Evolutionary conservation across 1,284 basidiomycete genomes (phyloP), one percentile per base, ranked within the genome.

Genomic region (Puccinia horiana): DNA sequence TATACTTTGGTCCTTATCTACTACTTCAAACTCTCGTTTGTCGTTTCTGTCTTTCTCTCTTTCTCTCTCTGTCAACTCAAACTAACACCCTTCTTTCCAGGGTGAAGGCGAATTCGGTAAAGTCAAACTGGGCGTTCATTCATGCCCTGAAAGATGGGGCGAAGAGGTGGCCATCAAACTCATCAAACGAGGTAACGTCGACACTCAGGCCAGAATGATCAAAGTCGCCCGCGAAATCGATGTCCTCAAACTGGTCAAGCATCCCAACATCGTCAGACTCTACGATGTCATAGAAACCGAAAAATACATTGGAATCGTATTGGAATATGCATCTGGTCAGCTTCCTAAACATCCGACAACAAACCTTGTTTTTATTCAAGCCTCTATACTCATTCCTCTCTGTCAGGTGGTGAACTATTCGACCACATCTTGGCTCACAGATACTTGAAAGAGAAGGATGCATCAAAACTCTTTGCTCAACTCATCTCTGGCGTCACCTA

Each of bases 101-200:
- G 86, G 97, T 67, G 96, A 99, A 88, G 97, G 97, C 85, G 97
- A 99, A 89, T 99, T 99, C 87, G 97, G 96, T 81, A 99, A 99
- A 87, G 96, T 99, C 88, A 99, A 99, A 87, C 91, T 99, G 37
- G 97, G 97, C 12, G 90, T 99, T 69, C 96, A 99, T 87, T 76
- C 80, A 42, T 81, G 72, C 2, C 90, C 90, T 84, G 92, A 94
- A 76, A 84, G 87, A 84, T 98, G 93, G 91, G 96, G 95, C 40
- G 96, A 98, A 87, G 96, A 99, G 87, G 96, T 98, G n/a, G 97
- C 97, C 20, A 95, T 99, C 87, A 99, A 99, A 89, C 90, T 99
- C 84, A 98, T 99, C 86, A 91, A 96, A 83, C 89, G 95, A 72
- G 95, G 95, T 47, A 97, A 93, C 87, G 92, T 99, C 83, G 96